A percentile compares a stretch with the other conserved stretches of the same genome.
phyloP scores from a whole-genome alignment of 2,329 filamentous ascomycete genomes.

The Scedosporium minutisporum region DNA sequence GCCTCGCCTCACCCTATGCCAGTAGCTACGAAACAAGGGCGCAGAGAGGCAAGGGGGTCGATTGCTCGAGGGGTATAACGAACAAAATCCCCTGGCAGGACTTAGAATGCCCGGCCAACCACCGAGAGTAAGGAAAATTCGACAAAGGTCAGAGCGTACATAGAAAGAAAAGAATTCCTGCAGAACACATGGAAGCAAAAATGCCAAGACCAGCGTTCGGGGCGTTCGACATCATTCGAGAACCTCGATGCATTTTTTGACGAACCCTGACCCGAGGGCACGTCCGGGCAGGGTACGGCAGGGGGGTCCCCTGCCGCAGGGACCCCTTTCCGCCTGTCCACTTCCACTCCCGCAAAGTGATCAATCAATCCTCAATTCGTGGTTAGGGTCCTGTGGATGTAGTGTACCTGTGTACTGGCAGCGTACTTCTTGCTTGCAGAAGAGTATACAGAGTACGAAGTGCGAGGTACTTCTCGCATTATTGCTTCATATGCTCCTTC shows the following conservation, averaged over 20 bases:
- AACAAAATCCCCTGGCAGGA: no score
- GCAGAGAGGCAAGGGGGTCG: neutral
- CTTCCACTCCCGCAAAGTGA: neutral
- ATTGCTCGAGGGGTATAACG: neutral
- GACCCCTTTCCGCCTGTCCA: neutral
- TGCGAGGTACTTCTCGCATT: no score
- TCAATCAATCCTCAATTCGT: no score
- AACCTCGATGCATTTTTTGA: neutral
- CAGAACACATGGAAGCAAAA: neutral
- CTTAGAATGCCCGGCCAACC: neutral
- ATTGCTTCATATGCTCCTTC: no score
- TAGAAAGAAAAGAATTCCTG: neutral
- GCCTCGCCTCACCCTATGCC: neutral
- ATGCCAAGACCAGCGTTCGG: neutral
- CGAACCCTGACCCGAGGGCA: neutral
- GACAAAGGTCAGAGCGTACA: neutral
- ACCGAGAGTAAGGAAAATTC: neutral
- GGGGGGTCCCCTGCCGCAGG: neutral
- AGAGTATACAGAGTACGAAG: no score
- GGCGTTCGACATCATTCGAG: neutral
- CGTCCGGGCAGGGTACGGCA: neutral
- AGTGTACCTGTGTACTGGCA: no score
- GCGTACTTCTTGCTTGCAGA: no score
- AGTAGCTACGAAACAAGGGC: neutral
- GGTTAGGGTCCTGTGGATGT: no score